Percentiles rank a stretch among this genome's conserved stretches.
phyloP scores from a whole-genome alignment of 2,329 filamentous ascomycete species.

The Aspergillus spinulosporus region DNA sequence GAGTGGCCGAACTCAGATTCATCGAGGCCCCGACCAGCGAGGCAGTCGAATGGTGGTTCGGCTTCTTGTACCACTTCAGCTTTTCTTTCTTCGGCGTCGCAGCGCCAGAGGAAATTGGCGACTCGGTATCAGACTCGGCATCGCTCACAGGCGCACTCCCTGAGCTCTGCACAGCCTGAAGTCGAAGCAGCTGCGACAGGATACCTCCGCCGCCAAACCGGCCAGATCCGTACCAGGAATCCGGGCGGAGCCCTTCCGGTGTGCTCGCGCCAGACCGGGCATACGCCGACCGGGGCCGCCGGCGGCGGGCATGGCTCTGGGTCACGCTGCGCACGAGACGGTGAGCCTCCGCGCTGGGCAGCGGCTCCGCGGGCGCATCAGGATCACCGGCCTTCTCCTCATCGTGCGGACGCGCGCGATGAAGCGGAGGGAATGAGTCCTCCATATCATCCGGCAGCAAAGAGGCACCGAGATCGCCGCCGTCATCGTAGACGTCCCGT shows the following conservation, averaged over 20 bases:
- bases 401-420: conserved; percentile 14
- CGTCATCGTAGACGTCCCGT: conserved; percentile 31
- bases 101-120: conserved; percentile 31
- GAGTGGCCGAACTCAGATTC: conserved; percentile 36
- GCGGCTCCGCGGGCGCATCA: conserved; percentile 22
- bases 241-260: conserved; percentile 29
- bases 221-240: conserved; percentile 26
- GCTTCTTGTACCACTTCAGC: conserved; percentile 47
- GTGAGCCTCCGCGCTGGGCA: conserved; percentile 39
- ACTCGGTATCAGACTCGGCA: conserved; percentile 32
- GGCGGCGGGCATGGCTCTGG: conserved; percentile 27
- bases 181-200: conserved; percentile 68
- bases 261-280: conserved; percentile 36
- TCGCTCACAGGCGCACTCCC: conserved; percentile 30
- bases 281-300: conserved; percentile 35
- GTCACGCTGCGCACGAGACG: conserved; percentile 41
- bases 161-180: conserved; percentile 58
- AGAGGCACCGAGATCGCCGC: conserved; percentile 31
- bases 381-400: conserved; percentile 25
- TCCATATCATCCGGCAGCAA: conserved; percentile 35
- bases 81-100: conserved; percentile 40
- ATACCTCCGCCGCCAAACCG: conserved; percentile 56
- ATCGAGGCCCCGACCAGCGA: conserved; percentile 42
- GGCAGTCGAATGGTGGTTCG: conserved; percentile 38
- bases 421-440: conserved; percentile 24